Conservation (phyloP, 2,329 filamentous ascomycete species). For the Penicillium decumbens region DNA sequence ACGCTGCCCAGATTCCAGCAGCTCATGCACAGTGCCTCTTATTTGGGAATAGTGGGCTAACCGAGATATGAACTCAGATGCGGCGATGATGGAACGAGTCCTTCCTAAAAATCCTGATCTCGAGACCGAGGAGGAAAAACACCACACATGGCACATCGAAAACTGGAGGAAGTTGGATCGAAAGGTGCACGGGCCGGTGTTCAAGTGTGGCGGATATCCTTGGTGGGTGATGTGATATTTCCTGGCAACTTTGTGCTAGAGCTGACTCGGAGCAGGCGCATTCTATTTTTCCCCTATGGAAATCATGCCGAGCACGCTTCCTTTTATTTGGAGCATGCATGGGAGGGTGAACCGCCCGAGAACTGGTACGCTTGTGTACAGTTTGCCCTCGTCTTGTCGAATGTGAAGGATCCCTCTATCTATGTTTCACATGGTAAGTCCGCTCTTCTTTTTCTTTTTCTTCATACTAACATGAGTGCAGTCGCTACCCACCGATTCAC, state of each 20-base stretch:
- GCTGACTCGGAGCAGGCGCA: slow-evolving; percentile 58
- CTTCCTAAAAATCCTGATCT: slow-evolving; percentile 74
- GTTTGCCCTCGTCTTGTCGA: slow-evolving; percentile 91
- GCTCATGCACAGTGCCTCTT: neutral
- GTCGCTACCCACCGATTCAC: slow-evolving; percentile 92
- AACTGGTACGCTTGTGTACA: slow-evolving; percentile 97
- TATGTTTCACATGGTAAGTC: slow-evolving; percentile 64
- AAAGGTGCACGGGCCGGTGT: slow-evolving; percentile 82
- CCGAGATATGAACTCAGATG: slow-evolving; percentile 50
- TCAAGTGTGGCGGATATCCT: slow-evolving; percentile 79
- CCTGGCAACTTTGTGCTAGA: neutral
- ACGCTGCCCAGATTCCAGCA: neutral
- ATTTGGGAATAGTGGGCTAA: slow-evolving; percentile 5
- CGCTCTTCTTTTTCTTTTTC: neutral
- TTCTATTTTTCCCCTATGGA: slow-evolving; percentile 90
- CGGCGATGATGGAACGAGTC: slow-evolving; percentile 78
- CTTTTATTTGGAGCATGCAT: slow-evolving; percentile 94
- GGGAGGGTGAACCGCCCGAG: slow-evolving; percentile 70
- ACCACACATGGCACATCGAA: slow-evolving; percentile 82
- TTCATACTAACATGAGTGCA: neutral
- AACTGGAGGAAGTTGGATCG: slow-evolving; percentile 72
- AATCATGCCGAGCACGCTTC: slow-evolving; percentile 93
- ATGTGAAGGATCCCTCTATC: slow-evolving; percentile 83
- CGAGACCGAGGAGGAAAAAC: slow-evolving; percentile 68
- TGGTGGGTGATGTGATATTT: slow-evolving; percentile 57